These are phyloP conservation scores for Aspergillus tubingensis DNA, from an alignment of 2,329 filamentous ascomycete species.

Conservation along the genomic window DNA sequence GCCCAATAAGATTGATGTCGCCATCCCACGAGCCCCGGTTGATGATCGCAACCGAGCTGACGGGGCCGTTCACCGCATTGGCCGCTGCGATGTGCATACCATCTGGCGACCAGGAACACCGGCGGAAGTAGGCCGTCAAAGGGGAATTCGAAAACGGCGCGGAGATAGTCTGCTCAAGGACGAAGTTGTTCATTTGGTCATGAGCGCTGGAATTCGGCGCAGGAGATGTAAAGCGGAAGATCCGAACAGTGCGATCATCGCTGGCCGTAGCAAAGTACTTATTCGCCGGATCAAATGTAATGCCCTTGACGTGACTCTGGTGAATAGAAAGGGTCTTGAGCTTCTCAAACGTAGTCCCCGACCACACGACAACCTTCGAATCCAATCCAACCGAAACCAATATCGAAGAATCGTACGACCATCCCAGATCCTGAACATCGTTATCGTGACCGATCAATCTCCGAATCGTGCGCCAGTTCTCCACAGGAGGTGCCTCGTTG, in stretches of 20 bases:
- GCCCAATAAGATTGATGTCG: constrained; percentile 95
- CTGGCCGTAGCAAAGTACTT: constrained; percentile 99
- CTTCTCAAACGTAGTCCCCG: constrained; percentile 96
- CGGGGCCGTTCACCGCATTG: constrained; percentile 95
- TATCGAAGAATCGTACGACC: constrained; percentile 94
- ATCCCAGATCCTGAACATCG: constrained; percentile 95
- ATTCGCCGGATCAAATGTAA: constrained; percentile 97
- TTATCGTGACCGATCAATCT: constrained; percentile 96
- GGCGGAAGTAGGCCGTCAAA: constrained; percentile 91
- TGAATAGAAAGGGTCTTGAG: constrained; percentile 91
- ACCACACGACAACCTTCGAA: constrained; percentile 98
- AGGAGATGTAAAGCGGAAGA: constrained; percentile 91
- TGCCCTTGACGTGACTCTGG: constrained; percentile 97
- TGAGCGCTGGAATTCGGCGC: constrained; percentile 88
- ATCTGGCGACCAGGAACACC: constrained; percentile 97
- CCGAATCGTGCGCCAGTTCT: constrained; percentile 97
- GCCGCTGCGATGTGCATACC: constrained; percentile 95
- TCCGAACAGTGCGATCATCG: constrained; percentile 94
- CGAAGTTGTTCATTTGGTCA: constrained; percentile 96
- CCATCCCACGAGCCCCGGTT: constrained; percentile 91
- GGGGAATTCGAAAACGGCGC: constrained; percentile 87
- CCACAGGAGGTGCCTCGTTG: constrained; percentile 86
- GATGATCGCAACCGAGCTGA: constrained; percentile 95
- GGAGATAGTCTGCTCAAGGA: constrained; percentile 87
- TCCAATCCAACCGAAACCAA: constrained; percentile 94